Percentiles rank a stretch among this genome's conserved stretches.
Evolutionary conservation across 2,329 filamentous ascomycete species (phyloP).

Genomic region (Erysiphe neolycopersici): DNA sequence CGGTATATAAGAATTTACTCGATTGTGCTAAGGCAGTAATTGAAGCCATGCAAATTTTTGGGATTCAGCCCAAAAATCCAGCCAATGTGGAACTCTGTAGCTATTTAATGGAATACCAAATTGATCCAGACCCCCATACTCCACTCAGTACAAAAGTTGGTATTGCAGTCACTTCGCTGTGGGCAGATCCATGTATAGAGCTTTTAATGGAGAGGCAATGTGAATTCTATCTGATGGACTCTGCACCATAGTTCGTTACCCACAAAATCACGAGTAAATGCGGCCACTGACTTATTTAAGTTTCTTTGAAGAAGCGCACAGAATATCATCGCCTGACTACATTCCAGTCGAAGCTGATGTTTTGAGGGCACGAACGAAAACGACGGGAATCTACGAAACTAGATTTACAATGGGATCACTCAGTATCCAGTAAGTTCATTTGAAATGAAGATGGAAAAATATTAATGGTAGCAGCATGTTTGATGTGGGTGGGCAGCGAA

Average conservation of each 20-base stretch:
- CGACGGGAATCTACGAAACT: conserved; percentile 96
- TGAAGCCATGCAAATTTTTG: conserved; percentile 73
- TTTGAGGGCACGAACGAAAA: conserved; percentile 84
- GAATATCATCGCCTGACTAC: conserved; percentile 66
- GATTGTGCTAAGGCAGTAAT: conserved; percentile 92
- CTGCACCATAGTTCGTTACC: conserved; percentile 60
- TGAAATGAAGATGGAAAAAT: neutral
- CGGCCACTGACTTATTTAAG: conserved; percentile 20
- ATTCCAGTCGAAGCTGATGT: conserved; percentile 88
- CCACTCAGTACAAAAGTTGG: conserved; percentile 60
- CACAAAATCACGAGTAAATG: neutral
- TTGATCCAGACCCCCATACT: conserved; percentile 73
- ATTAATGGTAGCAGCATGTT: conserved; percentile 50
- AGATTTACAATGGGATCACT: conserved; percentile 95
- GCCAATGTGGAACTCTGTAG: conserved; percentile 49
- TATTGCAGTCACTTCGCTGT: conserved; percentile 59
- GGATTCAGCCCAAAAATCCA: conserved; percentile 48
- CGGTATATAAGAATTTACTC: conserved; percentile 93
- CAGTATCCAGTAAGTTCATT: conserved; percentile 67
- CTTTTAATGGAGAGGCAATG: conserved; percentile 78
- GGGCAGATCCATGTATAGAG: conserved; percentile 66
- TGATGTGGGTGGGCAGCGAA: conserved; percentile 88
- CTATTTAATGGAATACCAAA: conserved; percentile 63
- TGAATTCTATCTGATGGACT: conserved; percentile 98
- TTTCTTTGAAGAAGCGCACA: conserved; percentile 79